A percentile compares a stretch with the other conserved stretches of the same genome.
Evolutionary conservation across 352 stramenopile genomes (phyloP).

Genomic region (Pythium grandisporangium): DNA sequence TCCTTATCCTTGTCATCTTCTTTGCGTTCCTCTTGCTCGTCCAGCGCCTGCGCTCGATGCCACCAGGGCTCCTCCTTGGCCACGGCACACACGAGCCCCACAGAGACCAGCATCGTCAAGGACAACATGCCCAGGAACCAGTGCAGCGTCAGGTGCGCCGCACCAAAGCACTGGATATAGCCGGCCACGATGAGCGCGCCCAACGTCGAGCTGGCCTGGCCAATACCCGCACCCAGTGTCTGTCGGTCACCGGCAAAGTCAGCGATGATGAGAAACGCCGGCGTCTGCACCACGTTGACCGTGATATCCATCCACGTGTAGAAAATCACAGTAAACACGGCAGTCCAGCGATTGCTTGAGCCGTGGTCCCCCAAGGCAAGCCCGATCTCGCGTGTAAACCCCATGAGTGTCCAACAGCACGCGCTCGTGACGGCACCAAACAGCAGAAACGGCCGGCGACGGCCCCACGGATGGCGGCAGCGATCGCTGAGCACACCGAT

Average conservation of each 20-base stretch:
- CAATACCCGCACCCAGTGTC: conserved; percentile 49
- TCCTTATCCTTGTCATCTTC: too few relatives aligned
- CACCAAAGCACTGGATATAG: conserved; percentile 68
- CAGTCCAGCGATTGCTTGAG: conserved; percentile 36
- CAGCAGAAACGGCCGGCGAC: conserved; percentile 53
- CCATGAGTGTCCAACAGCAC: conserved; percentile 64
- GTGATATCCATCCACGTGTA: conserved; percentile 84
- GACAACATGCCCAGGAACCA: conserved; percentile 72
- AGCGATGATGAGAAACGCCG: conserved; percentile 56
- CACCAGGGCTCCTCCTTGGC: conserved; percentile 36
- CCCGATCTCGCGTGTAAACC: conserved; percentile 57
- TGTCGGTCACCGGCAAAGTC: conserved; percentile 70
- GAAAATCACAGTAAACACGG: conserved; percentile 52
- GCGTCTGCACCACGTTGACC: conserved; percentile 70
- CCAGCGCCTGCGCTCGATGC: conserved; percentile 9
- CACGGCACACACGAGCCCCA: conserved; percentile 42
- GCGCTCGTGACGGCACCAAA: conserved; percentile 52
- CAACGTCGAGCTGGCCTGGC: conserved; percentile 48
- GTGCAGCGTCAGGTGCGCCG: conserved; percentile 48
- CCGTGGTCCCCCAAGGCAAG: conserved; percentile 42
- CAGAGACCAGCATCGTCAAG: conserved; percentile 44
- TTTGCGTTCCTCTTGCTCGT: conserved; percentile 13
- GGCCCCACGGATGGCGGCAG: conserved; percentile 36
- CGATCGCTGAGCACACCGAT: conserved; percentile 64
- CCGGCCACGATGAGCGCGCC: conserved; percentile 53